phyloP scores from a whole-genome alignment of 108 stramenopile genomes.

The Mediolabrus comicus region DNA sequence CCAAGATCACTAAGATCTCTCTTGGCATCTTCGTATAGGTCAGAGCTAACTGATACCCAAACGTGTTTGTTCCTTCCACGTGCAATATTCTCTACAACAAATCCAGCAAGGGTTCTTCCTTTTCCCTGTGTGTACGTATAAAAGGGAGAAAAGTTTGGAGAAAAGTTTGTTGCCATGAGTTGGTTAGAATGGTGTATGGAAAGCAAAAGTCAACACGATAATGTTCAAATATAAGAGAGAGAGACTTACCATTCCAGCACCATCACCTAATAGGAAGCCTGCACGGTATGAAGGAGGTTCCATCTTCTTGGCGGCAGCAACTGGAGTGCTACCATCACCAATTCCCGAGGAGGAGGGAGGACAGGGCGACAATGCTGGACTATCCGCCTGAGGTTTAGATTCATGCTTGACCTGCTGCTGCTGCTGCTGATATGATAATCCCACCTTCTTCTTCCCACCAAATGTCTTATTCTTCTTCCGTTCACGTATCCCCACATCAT shows the following conservation, averaged over 20 bases:
- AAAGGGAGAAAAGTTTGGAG: no score
- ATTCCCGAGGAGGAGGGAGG: neutral
- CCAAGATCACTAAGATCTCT: slow-evolving; percentile 49
- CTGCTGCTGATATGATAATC: neutral
- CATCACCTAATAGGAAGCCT: slow-evolving; percentile 82
- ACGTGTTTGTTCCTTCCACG: slow-evolving; percentile 50
- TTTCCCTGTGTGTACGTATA: slow-evolving; percentile 64
- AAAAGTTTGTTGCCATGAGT: no score
- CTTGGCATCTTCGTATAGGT: slow-evolving; percentile 60
- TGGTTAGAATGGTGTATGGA: no score
- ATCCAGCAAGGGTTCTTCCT: slow-evolving; percentile 58
- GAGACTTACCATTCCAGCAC: slow-evolving; percentile 59
- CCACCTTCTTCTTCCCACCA: neutral
- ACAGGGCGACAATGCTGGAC: neutral
- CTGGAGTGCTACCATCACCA: neutral
- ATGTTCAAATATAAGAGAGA: no score
- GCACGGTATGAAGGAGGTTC: slow-evolving; percentile 42
- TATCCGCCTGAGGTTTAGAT: neutral
- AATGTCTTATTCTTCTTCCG: no score
- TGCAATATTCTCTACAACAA: slow-evolving; percentile 51
- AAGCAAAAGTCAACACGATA: no score
- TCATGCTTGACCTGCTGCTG: neutral
- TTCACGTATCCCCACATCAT: no score
- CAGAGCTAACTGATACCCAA: slow-evolving; percentile 46
- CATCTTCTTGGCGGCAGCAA: slow-evolving; percentile 50